Base-by-base conservation (phyloP, 2,329 filamentous ascomycete genomes). In the Penicillium palitans region DNA sequence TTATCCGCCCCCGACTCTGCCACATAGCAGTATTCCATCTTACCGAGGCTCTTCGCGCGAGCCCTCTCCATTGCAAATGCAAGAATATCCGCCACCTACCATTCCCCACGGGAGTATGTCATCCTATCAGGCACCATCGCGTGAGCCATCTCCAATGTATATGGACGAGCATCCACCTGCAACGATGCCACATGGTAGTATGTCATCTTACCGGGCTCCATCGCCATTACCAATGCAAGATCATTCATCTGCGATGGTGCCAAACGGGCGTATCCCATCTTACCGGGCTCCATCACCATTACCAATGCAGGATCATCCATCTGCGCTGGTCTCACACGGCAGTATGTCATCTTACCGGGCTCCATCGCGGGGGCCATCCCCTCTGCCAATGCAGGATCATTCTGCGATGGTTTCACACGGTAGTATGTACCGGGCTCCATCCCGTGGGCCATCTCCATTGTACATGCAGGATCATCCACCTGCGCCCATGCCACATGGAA, bases 41-140 rank as follows among this genome's bases (percentile, higher is more conserved):
- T 40, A 58, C 27, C 42, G 50, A 9, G 49, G 55, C 21, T 57
- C 67, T 6, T 66, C 69, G 27, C 62, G 63, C 37, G 66, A 67
- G 49, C 62, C 70, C 6, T 68, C 68, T 31, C 69, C 69, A 5
- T 67, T 66, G 52, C 70, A 57, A 69, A 76, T 79, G 12, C 71
- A 80, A 45, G 77, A 58, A 33, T 48, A 54, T 15, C 27, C 47
- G 2, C 54, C 54, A 12, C 13, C 54, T 3, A 57, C 21, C 4
- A 51, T 62, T 19, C 40, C 52, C 8, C 37, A 57, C 29, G 59
- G 57, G 27, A 31, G 54, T 10, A 39, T 45, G 31, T 48, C 55
- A 42, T 17, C 42, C 52, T 37, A 52, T 19, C 47, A 24, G 10
- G 4, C 55, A 19, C 49, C 63, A 13, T 66, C 69, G 29, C 61